Percentiles rank a stretch among this genome's conserved stretches.
Conservation (phyloP, 768 basidiomycete species). For the Psilocybe cubensis region DNA sequence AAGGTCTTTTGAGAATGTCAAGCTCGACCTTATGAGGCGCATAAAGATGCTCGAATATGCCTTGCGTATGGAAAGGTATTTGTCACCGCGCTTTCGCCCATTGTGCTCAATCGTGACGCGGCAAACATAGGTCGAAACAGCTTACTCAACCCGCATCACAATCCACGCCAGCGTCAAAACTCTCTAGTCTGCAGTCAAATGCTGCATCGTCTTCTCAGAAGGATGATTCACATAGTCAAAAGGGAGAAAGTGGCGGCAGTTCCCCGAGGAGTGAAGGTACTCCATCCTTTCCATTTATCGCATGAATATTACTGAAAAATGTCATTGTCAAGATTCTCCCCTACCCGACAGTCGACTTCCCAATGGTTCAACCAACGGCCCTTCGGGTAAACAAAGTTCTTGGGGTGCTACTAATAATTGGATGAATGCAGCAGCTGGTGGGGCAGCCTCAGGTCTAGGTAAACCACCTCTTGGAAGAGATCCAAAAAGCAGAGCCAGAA, state of each 20-base stretch:
- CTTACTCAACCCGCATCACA: slow-evolving; percentile 62
- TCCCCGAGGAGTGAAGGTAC: slow-evolving; percentile 87
- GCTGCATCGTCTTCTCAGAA: slow-evolving; percentile 56
- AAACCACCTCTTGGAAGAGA: slow-evolving; percentile 85
- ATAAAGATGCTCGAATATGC: slow-evolving; percentile 99
- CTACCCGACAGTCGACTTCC: slow-evolving; percentile 68
- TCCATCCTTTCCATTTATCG: slow-evolving; percentile 18
- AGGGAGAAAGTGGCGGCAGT: slow-evolving; percentile 79
- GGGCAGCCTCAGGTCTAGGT: slow-evolving; percentile 52
- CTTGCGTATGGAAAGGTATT: slow-evolving; percentile 91
- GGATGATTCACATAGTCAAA: slow-evolving; percentile 74
- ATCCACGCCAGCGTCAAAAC: slow-evolving; percentile 67
- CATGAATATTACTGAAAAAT: slow-evolving; percentile 5
- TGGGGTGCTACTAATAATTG: slow-evolving; percentile 58
- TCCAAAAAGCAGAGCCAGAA: slow-evolving; percentile 93
- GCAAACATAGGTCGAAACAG: slow-evolving; percentile 72
- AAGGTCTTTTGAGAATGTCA: slow-evolving; percentile 95
- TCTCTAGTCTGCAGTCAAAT: slow-evolving; percentile 62
- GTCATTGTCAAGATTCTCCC: slow-evolving; percentile 66
- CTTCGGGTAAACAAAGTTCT: slow-evolving; percentile 55
- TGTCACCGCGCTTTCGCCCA: slow-evolving; percentile 20
- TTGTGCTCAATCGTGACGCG: slow-evolving; percentile 25
- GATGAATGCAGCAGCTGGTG: slow-evolving; percentile 47
- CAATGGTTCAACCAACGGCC: slow-evolving; percentile 55
- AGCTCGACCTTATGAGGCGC: slow-evolving; percentile 92